Percentiles rank a stretch among this genome's conserved stretches.
phyloP scores from a whole-genome alignment of 129 eudicot genomes.

The Flaveria robusta region DNA sequence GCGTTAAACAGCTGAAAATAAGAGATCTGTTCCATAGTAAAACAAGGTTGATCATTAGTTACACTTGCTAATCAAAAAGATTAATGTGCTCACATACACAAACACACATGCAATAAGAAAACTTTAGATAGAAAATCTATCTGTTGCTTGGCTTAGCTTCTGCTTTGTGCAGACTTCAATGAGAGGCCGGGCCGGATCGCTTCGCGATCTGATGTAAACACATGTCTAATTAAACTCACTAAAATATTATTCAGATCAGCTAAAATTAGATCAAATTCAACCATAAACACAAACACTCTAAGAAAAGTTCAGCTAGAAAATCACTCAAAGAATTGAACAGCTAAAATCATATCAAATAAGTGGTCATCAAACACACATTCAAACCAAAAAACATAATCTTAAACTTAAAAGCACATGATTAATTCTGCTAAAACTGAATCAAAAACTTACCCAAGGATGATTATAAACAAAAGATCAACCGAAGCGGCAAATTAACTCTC shows the following conservation, averaged over 20 bases:
- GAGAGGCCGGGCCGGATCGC: too few species aligned
- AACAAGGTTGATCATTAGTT: neutral
- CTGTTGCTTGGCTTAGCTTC: too few species aligned
- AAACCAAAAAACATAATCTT: neutral
- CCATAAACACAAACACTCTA: neutral
- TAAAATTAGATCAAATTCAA: neutral
- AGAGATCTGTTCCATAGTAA: neutral
- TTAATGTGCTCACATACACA: neutral
- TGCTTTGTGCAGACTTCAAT: too few species aligned
- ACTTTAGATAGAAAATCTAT: too few species aligned
- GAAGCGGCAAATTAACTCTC: neutral
- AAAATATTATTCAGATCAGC: neutral
- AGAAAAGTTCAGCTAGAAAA: constrained; percentile 20
- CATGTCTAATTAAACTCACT: too few species aligned
- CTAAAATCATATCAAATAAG: neutral
- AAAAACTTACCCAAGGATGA: constrained; percentile 34
- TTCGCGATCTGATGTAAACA: too few species aligned
- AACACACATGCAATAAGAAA: neutral
- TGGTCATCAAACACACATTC: neutral
- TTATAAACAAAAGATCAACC: constrained; percentile 11
- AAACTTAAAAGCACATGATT: neutral
- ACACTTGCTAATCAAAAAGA: neutral
- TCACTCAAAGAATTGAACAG: neutral
- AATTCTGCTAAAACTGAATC: neutral
- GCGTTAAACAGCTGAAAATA: neutral